Percentiles rank a stretch among this genome's conserved stretches.
Conservation (phyloP, 2,329 filamentous ascomycete species). For the Ceratocystis smalleyi region DNA sequence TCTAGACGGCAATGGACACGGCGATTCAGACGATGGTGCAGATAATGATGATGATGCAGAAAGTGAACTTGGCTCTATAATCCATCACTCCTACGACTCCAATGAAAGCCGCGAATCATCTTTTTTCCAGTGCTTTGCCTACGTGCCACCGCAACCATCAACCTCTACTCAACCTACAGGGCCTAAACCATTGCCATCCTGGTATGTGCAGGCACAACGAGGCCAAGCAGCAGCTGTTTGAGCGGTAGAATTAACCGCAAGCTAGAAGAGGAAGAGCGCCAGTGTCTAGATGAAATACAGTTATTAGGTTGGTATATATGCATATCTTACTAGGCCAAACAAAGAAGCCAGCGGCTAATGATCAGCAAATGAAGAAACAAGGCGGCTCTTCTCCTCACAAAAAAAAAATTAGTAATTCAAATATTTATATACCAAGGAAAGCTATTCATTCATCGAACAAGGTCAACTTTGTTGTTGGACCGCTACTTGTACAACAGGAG, state of each 20-base stretch:
- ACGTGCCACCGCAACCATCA: not conserved
- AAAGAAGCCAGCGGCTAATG: too few species aligned
- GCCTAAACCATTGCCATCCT: not conserved
- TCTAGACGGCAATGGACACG: too few species aligned
- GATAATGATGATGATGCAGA: not conserved
- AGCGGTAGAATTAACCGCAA: too few species aligned
- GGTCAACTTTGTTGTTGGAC: not conserved
- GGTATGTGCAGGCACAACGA: too few species aligned
- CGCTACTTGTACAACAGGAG: not conserved
- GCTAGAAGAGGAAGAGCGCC: too few species aligned
- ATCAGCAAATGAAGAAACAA: not conserved
- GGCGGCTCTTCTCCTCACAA: not conserved
- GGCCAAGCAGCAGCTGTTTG: too few species aligned
- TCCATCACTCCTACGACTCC: not conserved
- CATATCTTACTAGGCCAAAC: too few species aligned
- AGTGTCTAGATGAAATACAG: too few species aligned
- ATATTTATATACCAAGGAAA: not conserved
- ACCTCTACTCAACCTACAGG: not conserved
- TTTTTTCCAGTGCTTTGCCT: not conserved
- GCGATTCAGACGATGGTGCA: not conserved
- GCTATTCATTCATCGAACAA: not conserved
- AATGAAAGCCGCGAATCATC: not conserved
- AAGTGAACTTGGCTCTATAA: not conserved
- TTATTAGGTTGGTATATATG: too few species aligned
- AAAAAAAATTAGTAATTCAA: not conserved